Evolutionary conservation across 1,284 basidiomycete genomes (phyloP).

Genomic region (Coniferiporia weirii): DNA sequence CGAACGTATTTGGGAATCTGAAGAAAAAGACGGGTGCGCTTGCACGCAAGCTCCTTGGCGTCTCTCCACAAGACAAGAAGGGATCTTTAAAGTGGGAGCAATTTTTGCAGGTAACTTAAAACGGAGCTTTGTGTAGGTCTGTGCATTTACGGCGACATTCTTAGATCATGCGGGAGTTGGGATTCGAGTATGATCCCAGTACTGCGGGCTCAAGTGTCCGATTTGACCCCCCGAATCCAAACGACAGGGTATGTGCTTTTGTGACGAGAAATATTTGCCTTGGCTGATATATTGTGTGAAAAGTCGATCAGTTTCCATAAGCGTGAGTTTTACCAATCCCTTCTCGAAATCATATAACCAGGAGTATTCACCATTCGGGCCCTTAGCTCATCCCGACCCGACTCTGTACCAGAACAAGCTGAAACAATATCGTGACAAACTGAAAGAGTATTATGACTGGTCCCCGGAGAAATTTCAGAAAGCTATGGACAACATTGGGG

Average conservation of each 20-base stretch:
- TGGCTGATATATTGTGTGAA: slow-evolving; percentile 13
- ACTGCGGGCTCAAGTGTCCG: slow-evolving; percentile 79
- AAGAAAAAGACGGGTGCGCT: slow-evolving; percentile 51
- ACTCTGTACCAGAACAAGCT: slow-evolving; percentile 51
- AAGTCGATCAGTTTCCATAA: slow-evolving; percentile 74
- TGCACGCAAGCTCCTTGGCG: slow-evolving; percentile 62
- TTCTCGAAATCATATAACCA: background rate
- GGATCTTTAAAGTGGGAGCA: slow-evolving; percentile 71
- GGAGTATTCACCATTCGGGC: slow-evolving; percentile 5
- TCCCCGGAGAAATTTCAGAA: slow-evolving; percentile 49
- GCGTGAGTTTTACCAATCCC: slow-evolving; percentile 40
- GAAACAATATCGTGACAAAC: slow-evolving; percentile 49
- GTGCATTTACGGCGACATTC: background rate
- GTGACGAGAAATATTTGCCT: slow-evolving; percentile 7
- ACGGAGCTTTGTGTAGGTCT: background rate
- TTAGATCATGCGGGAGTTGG: slow-evolving; percentile 73
- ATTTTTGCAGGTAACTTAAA: slow-evolving; percentile 44
- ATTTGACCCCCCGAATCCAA: slow-evolving; percentile 63
- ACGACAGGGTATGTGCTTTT: slow-evolving; percentile 44
- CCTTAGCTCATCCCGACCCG: slow-evolving; percentile 64
- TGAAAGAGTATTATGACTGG: slow-evolving; percentile 68
- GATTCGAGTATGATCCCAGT: slow-evolving; percentile 63
- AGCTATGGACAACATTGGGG: slow-evolving; percentile 4
- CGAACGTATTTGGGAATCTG: slow-evolving; percentile 50
- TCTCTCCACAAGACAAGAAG: slow-evolving; percentile 49